Base-by-base conservation (phyloP, 441 rosid genomes). In the Syzygium malaccense region DNA sequence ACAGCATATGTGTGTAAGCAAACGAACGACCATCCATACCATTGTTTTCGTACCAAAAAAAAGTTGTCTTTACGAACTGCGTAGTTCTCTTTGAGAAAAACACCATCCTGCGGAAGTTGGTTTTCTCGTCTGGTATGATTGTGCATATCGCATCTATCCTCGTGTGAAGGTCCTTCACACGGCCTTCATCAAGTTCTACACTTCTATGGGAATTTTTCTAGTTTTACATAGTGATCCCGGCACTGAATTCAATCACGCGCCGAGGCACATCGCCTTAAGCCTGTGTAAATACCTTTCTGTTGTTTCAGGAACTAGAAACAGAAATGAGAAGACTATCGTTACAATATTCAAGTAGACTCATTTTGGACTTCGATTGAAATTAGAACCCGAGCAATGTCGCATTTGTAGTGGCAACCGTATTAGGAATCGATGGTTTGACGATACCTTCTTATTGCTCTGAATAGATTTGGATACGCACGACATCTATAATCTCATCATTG, bases 211-310 rank as follows among this genome's bases (percentile, higher is more conserved):
- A 8, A 28, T 60, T 14, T 62, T 64, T 17, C 32, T 64, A 30
- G 17, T 25, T 60, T 60, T 60, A 26, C 26, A 2, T 60, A 28
- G 7, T 5, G 6, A 60, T 28, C 66, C 26, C 2, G 7, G 4
- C 30, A 60, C 14, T 26, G 8, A 30, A 28, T 60, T 5, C 2
- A 26, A 15, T 60, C 6, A 57, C 4, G 68, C 0, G 13, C 0
- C 7, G 0, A 60, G 68, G 17, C 2, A 0, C 0, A 0, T n/a
- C 8, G 7, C 33, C n/a, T 0, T 60, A 60, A 60, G 30, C 30
- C 8, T 28, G 30, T 6, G 32, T 60, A 15, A 8, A 28, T 28
- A 60, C 8, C 9, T 60, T 60, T 60, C 0, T 28, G 28, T 60
- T 14, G 3, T 6, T 60, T 28, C 4, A 28, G 9, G 2, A 60